Base-by-base conservation (phyloP, 106 monocot genomes). In the Dendrobium nobile region DNA sequence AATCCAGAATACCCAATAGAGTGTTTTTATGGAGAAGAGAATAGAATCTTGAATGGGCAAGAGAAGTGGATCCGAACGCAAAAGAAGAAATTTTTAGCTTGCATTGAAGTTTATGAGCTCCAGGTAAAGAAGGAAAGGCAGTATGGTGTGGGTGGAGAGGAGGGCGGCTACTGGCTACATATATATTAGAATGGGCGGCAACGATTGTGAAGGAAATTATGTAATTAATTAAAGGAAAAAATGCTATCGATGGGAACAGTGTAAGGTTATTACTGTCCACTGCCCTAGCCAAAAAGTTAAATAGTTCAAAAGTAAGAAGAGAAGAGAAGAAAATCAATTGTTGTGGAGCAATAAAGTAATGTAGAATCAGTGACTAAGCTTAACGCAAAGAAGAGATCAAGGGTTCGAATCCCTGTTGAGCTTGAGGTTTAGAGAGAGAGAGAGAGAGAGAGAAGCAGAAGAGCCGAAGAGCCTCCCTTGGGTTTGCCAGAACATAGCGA, bases 361-460 rank as follows among this genome's bases (percentile, higher is more conserved):
- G 73, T 41, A 13, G 73, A 73, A 73, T 73, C 16, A 51, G 41
- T 73, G 31, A 41, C 27, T 0, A 73, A 28, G 40, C 16, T 1
- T 13, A 73, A 73, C 40, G 4, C 11, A 41, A 72, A 73, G 73
- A 40, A 41, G 51, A 51, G 51, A 15, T 47, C 9, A 72, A 33
- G 72, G 27, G 13, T 31, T 72, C 5, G n/a, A 19, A 61, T 22
- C 22, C 64, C 26, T 26, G 1, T 65, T 65, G 64, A 51, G 51
- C 13, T 51, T 13, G 51, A 51, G 51, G 15, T 51, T 51, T 47
- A 2, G 33, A 19, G 40, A 73, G 73, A 41, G 73, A 73, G 73
- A 41, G 73, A 73, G 72, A 73, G 73, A 73, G 73, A 73, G 73
- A 73, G 11, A 4, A 16, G 58, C 16, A 20, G 58, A 58, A 58